Evolutionary conservation across 2,329 filamentous ascomycete genomes (phyloP), one percentile per base, ranked within the genome.

Genomic region (Penicillium corylophilum): DNA sequence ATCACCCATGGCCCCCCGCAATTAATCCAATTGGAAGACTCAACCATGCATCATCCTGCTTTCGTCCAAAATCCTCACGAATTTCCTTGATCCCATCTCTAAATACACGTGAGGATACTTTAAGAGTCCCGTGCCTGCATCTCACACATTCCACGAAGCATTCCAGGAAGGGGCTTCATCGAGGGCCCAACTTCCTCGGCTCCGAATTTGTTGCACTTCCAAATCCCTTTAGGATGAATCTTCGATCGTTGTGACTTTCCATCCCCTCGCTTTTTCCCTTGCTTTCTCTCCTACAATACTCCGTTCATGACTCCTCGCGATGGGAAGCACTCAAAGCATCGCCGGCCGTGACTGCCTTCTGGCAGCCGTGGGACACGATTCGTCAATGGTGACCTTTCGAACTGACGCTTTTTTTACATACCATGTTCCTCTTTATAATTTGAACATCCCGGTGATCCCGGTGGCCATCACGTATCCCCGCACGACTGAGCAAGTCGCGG

Each of bases 361-460:
- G 22, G 52, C 60, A 12, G 62, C 63, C 12, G 51, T 66, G 4
- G 54, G 57, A 5, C 42, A 59, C 33, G 40, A 58, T 33, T 12
- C 57, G 5, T 48, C 43, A 8, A 45, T 57, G 7, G 46, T 59
- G 4, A 45, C 49, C 1, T 64, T 64, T 33, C 55, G 49, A 16
- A 61, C 55, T 8, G 61, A 67, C 35, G 41, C 56, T 7, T 43
- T 57, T 15, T 67, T 60, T 42, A 39, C 53, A n/a, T 43, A 40
- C 1, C 46, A 44, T 10, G 50, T 48, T 16, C 51, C 60, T 2
- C 46, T 51, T 5, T 68, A 67, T 54, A 69, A 69, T 36, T 36
- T 66, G 9, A 55, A 68, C 22, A 45, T 55, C 18, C 62, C 61
- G 7, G 58, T 69, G 1, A 50, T 47, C 26, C 61, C 61, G 6